Percentiles rank a stretch among this genome's conserved stretches.
Conservation (phyloP, 768 basidiomycete genomes). For the Daedaleopsis sinensis region DNA sequence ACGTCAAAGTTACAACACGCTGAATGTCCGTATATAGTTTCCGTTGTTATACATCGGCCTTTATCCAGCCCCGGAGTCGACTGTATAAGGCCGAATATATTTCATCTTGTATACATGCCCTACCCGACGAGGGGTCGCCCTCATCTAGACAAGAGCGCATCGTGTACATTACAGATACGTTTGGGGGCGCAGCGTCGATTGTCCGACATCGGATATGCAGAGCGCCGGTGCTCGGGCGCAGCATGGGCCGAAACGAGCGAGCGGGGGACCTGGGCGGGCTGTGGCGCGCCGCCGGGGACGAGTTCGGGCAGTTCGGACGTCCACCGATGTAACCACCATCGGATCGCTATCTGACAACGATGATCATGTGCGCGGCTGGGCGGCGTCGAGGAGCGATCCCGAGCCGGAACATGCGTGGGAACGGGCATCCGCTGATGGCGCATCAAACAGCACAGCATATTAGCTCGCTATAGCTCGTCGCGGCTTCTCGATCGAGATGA, state of each 20-base stretch:
- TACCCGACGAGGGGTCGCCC: not conserved
- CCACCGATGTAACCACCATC: not conserved
- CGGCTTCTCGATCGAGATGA: not conserved
- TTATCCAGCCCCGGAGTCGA: not conserved
- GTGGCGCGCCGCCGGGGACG: no score
- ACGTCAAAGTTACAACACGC: no score
- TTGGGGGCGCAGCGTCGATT: not conserved
- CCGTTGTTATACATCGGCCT: no score
- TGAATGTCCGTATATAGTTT: no score
- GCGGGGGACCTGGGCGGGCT: no score
- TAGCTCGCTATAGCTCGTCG: slow-evolving; percentile 1
- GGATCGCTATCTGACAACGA: slow-evolving; percentile 6
- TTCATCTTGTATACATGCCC: not conserved
- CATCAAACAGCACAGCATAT: slow-evolving; percentile 13
- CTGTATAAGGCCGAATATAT: not conserved
- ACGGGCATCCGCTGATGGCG: slow-evolving; percentile 11
- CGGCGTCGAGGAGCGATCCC: not conserved
- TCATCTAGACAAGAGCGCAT: not conserved
- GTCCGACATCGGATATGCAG: slow-evolving; percentile 1
- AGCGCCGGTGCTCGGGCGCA: not conserved
- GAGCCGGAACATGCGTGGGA: not conserved
- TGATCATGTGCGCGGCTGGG: not conserved
- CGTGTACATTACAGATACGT: not conserved
- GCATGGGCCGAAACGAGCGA: not conserved
- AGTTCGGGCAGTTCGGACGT: not conserved